These are phyloP conservation scores for Euptelea pleiosperma DNA, from an alignment of 164 flowering plant species.

Conservation along the genomic window DNA sequence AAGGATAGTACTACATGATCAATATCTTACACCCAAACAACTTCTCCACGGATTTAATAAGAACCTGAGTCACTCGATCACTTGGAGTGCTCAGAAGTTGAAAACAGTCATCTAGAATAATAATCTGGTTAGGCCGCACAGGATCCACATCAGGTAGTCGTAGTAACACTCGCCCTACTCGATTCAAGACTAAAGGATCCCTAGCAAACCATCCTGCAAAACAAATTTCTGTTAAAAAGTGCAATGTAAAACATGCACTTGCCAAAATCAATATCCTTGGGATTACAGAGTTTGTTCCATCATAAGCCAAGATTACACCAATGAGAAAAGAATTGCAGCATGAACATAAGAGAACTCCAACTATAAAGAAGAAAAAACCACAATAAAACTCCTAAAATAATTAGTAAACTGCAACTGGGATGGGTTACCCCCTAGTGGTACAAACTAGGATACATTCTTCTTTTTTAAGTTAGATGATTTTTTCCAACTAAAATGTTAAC, in stretches of 20 bases:
- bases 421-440: no score
- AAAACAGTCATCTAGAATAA: slow-evolving; percentile 85
- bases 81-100: slow-evolving; percentile 52
- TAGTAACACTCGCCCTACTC: slow-evolving; percentile 67
- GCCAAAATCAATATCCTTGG: background rate
- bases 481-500: no score
- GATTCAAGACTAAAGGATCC: slow-evolving; percentile 60
- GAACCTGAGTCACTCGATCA: slow-evolving; percentile 38
- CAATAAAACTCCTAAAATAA: no score
- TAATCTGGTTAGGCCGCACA: slow-evolving; percentile 40
- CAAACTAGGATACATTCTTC: no score
- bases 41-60: slow-evolving; percentile 53
- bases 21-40: slow-evolving; percentile 62
- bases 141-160: slow-evolving; percentile 27
- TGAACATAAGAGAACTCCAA: no score
- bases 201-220: slow-evolving; percentile 90
- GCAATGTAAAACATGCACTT: background rate
- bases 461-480: no score
- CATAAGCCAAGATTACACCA: background rate
- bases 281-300: no score
- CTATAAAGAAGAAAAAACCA: no score
- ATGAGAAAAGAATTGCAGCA: no score
- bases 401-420: no score
- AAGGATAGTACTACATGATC: background rate
- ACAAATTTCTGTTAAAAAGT: no score